Conservation (phyloP, 257 asterid genomes). For the Capsicum baccatum region DNA sequence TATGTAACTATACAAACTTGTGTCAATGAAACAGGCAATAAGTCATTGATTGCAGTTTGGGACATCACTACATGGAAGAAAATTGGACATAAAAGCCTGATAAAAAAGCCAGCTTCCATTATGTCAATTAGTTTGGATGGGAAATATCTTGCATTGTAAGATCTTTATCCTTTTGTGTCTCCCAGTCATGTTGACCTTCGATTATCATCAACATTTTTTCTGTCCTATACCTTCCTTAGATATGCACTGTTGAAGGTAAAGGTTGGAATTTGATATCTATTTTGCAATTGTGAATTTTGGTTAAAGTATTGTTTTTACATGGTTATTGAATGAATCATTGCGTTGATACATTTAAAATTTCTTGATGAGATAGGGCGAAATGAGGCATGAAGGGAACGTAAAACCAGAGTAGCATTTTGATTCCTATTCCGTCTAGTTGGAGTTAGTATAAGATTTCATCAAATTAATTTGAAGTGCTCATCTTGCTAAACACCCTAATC, state of each 20-base stretch:
- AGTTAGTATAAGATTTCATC: neutral
- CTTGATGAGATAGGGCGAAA: neutral
- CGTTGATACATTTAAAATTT: neutral
- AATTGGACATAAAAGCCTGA: slow-evolving; percentile 82
- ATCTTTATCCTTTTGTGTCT: slow-evolving; percentile 26
- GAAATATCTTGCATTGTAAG: slow-evolving; percentile 94
- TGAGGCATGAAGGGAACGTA: neutral
- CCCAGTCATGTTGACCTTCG: neutral
- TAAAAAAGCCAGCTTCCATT: slow-evolving; percentile 75
- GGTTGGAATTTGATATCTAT: neutral
- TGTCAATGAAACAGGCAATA: slow-evolving; percentile 63
- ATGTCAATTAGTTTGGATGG: slow-evolving; percentile 93
- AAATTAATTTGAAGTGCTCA: neutral
- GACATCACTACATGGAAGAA: slow-evolving; percentile 90
- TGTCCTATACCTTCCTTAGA: neutral
- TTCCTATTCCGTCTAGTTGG: neutral
- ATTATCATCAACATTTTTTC: neutral
- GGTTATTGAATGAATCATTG: neutral
- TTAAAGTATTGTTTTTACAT: neutral
- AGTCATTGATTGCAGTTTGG: slow-evolving; percentile 76
- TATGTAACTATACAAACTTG: slow-evolving; percentile 34
- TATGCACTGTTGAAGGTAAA: neutral
- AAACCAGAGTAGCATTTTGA: neutral
- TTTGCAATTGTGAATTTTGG: neutral
- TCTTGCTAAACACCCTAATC: neutral